Evolutionary conservation across 768 basidiomycete genomes (phyloP).

Genomic region (Pleurotus cornucopiae): DNA sequence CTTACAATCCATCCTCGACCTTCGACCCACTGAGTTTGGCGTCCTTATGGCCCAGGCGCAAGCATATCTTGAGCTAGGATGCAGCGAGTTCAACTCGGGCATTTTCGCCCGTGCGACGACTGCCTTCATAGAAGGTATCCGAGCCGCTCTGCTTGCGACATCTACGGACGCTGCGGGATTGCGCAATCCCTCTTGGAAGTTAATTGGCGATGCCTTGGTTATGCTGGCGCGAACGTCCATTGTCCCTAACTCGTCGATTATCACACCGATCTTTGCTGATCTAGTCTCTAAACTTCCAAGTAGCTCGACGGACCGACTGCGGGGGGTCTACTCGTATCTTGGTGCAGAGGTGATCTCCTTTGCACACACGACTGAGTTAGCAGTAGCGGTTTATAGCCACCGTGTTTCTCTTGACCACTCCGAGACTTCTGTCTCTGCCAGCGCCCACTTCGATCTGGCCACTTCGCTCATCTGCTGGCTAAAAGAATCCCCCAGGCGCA

Average conservation of each 20-base stretch:
- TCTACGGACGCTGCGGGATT: slow-evolving; percentile 48
- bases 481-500: slow-evolving; percentile 21
- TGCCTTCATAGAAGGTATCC: slow-evolving; percentile 64
- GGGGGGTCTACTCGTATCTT: slow-evolving; percentile 32
- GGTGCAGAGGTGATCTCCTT: slow-evolving; percentile 15
- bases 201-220: slow-evolving; percentile 70
- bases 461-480: slow-evolving; percentile 53
- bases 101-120: slow-evolving; percentile 71
- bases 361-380: slow-evolving; percentile 35
- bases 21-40: slow-evolving; percentile 65
- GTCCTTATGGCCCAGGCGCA: slow-evolving; percentile 69
- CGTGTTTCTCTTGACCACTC: slow-evolving; percentile 53
- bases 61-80: slow-evolving; percentile 68
- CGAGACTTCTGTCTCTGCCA: slow-evolving; percentile 45
- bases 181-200: slow-evolving; percentile 79
- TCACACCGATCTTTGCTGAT: slow-evolving; percentile 28
- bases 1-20: slow-evolving; percentile 51
- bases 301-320: slow-evolving; percentile 37
- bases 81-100: slow-evolving; percentile 59
- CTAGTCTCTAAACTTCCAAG: slow-evolving; percentile 35
- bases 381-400: slow-evolving; percentile 58
- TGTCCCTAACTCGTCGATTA: slow-evolving; percentile 39
- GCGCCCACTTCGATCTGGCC: slow-evolving; percentile 74
- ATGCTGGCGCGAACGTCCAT: slow-evolving; percentile 52
- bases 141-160: slow-evolving; percentile 36